Percentiles rank a stretch among this genome's conserved stretches.
Evolutionary conservation across 2,329 filamentous ascomycete genomes (phyloP).

Genomic region (Alternaria metachromatica): DNA sequence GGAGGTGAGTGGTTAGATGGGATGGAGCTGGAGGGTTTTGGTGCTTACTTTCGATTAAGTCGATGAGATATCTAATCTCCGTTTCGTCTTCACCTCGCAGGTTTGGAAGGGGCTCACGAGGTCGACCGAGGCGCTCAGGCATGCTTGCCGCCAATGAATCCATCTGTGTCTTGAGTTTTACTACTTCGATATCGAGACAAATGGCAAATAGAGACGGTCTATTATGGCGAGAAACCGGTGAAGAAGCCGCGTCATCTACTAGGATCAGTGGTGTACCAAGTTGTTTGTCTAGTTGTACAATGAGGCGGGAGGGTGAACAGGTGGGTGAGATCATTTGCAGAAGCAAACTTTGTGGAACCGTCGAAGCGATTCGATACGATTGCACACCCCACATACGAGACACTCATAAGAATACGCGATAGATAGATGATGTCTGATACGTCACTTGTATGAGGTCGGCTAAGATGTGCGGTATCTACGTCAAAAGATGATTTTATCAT

Average conservation of each 20-base stretch:
- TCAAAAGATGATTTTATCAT: too few relatives aligned
- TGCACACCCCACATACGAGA: too few relatives aligned
- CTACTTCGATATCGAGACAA: too few relatives aligned
- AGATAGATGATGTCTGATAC: neutral
- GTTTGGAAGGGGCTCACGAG: slow-evolving; percentile 11
- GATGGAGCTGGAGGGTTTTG: neutral
- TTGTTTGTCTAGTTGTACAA: neutral
- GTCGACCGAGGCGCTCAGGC: neutral
- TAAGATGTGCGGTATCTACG: too few relatives aligned
- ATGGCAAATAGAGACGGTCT: too few relatives aligned
- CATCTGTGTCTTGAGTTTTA: too few relatives aligned
- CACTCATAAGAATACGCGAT: neutral
- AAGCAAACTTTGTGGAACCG: neutral
- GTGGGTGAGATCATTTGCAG: neutral
- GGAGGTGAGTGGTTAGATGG: neutral
- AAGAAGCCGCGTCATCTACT: neutral
- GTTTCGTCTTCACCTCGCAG: slow-evolving; percentile 30
- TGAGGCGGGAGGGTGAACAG: neutral
- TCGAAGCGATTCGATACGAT: neutral
- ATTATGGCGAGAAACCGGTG: slow-evolving; percentile 1
- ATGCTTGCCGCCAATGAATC: neutral
- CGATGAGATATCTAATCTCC: slow-evolving; percentile 17
- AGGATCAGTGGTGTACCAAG: neutral
- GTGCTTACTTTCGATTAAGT: slow-evolving; percentile 25
- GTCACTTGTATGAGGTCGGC: neutral